Evolutionary conservation across 129 eudicot genomes (phyloP), one percentile per base, ranked within the genome.

Genomic region (Helichrysum umbraculigerum): DNA sequence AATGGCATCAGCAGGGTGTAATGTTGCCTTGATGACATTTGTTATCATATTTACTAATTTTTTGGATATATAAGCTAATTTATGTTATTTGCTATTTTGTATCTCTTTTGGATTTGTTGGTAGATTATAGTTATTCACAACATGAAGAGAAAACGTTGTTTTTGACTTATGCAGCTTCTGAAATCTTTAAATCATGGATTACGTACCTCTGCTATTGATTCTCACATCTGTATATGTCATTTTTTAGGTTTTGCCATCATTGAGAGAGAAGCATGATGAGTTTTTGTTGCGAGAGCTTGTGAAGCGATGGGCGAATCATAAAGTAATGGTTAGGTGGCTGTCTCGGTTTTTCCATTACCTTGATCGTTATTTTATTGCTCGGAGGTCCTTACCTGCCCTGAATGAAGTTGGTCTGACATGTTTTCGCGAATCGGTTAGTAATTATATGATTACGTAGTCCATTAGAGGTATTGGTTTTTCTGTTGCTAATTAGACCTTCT

Each of bases 271-370:
- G 65, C 89, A 89, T 57, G 95, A 86, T 37, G 87, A 84, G 82
- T 86, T 82, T 68, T 74, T 89, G 89, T 72, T 89, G 77, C 77
- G 84, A 63, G 95, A 89, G 82, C 86, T 86, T 72, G 89, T 78
- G 41, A 75, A 80, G 66, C 78, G 95, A 73, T 89, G 91, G 91
- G 74, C 68, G 25, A 86, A 88, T 51, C 89, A 89, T 75, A 89
- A 86, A 78, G 61, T 86, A 35, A 89, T 89, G 95, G 87, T 89
- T 8, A 84, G 89, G 84, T 89, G 91, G 95, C 87, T 89, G 75
- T 84, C 89, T 44, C 79, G 89, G 5, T 84, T 84, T 70, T 89
- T 89, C 74, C 75, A 82, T 57, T 89, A 86, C 74, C 89, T 88
- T 56, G 96, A 89, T 75, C 90, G 96, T 32, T 89, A 86, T 73